Conservation (phyloP, 331 rosid species). For the Quercus phellos region DNA sequence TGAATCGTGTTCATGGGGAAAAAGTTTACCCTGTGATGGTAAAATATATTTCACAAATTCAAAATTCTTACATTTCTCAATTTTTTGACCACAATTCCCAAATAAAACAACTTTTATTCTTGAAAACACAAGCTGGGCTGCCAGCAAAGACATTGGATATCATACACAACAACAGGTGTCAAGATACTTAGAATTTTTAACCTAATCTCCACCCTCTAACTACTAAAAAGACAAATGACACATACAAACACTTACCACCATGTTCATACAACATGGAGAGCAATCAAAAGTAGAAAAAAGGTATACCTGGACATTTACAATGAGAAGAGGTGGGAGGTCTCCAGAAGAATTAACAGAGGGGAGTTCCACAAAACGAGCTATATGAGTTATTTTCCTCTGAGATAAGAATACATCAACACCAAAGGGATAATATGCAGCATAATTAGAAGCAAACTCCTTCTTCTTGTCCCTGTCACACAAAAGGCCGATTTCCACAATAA, state of each 20-base stretch:
- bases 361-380: constrained; percentile 79
- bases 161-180: not conserved
- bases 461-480: constrained; percentile 70
- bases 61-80: not conserved
- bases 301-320: constrained; percentile 92
- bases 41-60: not conserved
- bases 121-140: not conserved
- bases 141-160: not conserved
- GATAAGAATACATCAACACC: constrained; percentile 95
- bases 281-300: not conserved
- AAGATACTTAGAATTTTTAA: not conserved
- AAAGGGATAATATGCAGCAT: constrained; percentile 86
- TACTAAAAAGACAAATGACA: not conserved
- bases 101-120: not conserved
- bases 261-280: not conserved
- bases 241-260: not conserved
- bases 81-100: not conserved
- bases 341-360: constrained; percentile 52
- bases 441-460: constrained; percentile 71
- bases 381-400: constrained; percentile 72
- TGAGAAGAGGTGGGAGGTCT: constrained; percentile 74
- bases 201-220: not conserved
- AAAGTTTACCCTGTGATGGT: not conserved
- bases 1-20: not conserved
- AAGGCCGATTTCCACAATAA: constrained; percentile 19